These are phyloP conservation scores for Schrenkiella parvula DNA, from an alignment of 345 rosid species.

Conservation along the genomic window DNA sequence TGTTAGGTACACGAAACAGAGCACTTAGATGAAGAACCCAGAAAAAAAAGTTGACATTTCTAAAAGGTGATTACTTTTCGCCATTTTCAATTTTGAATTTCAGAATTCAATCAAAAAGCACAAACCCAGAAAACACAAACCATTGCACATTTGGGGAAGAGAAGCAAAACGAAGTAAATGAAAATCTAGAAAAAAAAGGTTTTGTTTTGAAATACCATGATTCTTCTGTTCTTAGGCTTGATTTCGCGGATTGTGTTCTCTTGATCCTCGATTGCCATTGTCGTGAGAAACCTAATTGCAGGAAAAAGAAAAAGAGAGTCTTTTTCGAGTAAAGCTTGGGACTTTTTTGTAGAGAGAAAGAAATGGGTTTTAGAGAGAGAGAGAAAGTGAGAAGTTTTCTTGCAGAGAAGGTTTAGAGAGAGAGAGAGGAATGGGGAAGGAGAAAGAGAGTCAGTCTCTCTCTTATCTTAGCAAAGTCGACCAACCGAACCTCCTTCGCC, in stretches of 20 bases:
- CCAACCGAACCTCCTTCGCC: conserved; percentile 44
- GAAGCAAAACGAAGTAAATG: neutral
- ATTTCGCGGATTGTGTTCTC: conserved; percentile 68
- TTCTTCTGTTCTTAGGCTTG: conserved; percentile 76
- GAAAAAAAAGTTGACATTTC: neutral
- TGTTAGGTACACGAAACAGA: conserved; percentile 28
- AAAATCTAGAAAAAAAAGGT: neutral
- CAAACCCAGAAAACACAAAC: conserved; percentile 18
- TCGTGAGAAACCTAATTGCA: neutral
- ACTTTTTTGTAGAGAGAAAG: conserved; percentile 5
- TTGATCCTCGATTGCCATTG: conserved; percentile 85
- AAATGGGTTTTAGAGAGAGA: conserved; percentile 19
- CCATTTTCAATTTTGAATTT: conserved; percentile 5
- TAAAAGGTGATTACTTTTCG: conserved; percentile 7
- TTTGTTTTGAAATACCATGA: conserved; percentile 48
- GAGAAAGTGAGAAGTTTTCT: conserved; percentile 9
- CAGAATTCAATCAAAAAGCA: neutral
- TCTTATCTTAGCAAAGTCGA: conserved; percentile 58
- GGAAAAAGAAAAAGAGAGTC: neutral
- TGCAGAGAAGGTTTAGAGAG: conserved; percentile 16
- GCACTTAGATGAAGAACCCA: neutral
- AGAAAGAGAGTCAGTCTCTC: conserved; percentile 42
- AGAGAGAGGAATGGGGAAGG: conserved; percentile 17
- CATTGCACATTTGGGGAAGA: conserved; percentile 5
- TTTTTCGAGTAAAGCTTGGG: conserved; percentile 24